Evolutionary conservation across 768 basidiomycete species (phyloP), one percentile per base, ranked within the genome.

Genomic region (Tephrocybe sp.): DNA sequence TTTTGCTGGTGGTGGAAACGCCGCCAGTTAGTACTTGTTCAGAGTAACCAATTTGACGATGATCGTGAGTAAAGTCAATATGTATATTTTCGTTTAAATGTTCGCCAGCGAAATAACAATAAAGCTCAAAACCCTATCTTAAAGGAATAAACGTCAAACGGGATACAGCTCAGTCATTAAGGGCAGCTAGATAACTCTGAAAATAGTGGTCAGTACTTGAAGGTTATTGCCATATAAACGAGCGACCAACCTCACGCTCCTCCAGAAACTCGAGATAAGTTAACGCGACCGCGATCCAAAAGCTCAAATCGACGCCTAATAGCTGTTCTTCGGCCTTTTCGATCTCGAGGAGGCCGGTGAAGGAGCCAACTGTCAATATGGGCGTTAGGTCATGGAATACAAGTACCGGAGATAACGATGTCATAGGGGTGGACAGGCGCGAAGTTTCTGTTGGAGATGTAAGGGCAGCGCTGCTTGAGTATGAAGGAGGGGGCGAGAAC

Each of bases 231-330:
- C n/a, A n/a, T n/a, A n/a, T n/a, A 12, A n/a, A 23, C 34, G 38
- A 21, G 18, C n/a, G 18, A 67, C 84, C 54, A 56, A 89, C 90
- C 73, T 90, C 89, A 59, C 88, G 76, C 57, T 91, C 88, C 59
- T 79, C 80, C 58, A 92, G 65, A 60, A 89, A 92, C 52, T 88
- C 88, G 11, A 89, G 66, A 63, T 90, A 93, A 2, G 87, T 84
- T 59, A 91, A 63, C 0, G 84, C 84, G 34, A 88, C 72, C 0
- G 87, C 80, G 39, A 93, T 75, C 84, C 88, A 92, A 62, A 92
- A 92, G 47, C 83, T 83, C 23, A 79, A 78, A 42, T 90, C 86
- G 24, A 93, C 80, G 12, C 89, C 90, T 20, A 90, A 61, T 25
- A 75, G 65, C 15, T 70, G 65, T 46, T 82, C 81, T 52, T 86